A percentile compares a stretch with the other conserved stretches of the same genome.
phyloP scores from a whole-genome alignment of 2,329 filamentous ascomycete genomes.

The Xylariomycetidae sp. region DNA sequence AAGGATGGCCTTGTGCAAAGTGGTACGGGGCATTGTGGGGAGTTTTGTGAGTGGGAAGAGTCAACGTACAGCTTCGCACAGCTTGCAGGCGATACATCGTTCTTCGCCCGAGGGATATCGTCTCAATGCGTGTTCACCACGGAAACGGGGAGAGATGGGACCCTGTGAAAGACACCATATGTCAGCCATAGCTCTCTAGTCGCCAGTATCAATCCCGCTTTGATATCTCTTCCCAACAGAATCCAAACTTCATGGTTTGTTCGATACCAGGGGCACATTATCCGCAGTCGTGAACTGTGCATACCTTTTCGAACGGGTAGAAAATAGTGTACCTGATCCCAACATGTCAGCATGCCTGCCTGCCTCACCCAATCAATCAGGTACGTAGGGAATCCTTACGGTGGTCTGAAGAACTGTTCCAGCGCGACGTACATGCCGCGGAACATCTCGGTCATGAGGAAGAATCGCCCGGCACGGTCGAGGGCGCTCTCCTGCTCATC shows the following conservation, averaged over 20 bases:
- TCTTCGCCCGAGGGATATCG: slow-evolving; percentile 97
- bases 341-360: slow-evolving; percentile 7
- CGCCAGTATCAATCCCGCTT: too few relatives aligned
- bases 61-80: slow-evolving; percentile 75
- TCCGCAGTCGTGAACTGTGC: slow-evolving; percentile 13
- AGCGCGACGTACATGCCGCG: slow-evolving; percentile 96
- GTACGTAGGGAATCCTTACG: slow-evolving; percentile 68
- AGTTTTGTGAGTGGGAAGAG: too few relatives aligned
- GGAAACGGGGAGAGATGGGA: slow-evolving; percentile 95
- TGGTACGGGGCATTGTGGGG: neutral
- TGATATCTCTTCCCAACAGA: too few relatives aligned
- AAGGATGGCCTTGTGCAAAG: too few relatives aligned
- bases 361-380: neutral
- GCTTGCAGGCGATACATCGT: slow-evolving; percentile 98
- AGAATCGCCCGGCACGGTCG: slow-evolving; percentile 87
- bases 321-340: slow-evolving; percentile 83
- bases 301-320: slow-evolving; percentile 94
- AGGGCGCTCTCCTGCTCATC: slow-evolving; percentile 71
- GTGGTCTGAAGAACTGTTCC: slow-evolving; percentile 97
- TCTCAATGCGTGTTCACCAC: slow-evolving; percentile 93
- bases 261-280: neutral
- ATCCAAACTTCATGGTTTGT: neutral
- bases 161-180: slow-evolving; percentile 52
- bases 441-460: slow-evolving; percentile 91
- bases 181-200: slow-evolving; percentile 14